Evolutionary conservation across 805 yeast species (phyloP), one percentile per base, ranked within the genome.

Genomic region (Candida methanosorbosa): DNA sequence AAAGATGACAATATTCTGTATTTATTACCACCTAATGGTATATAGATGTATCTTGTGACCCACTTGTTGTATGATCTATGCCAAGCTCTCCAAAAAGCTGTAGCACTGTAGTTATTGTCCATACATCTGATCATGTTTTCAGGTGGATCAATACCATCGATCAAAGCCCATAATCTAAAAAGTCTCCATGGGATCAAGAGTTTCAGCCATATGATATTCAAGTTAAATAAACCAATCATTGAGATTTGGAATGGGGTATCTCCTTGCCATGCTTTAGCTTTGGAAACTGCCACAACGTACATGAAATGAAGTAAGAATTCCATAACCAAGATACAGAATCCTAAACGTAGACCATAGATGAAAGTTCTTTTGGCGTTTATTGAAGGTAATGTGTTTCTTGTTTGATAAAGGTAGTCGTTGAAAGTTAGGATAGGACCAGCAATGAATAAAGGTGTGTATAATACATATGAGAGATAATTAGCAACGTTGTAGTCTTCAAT

Each of bases 1-100:
- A 90, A 60, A 9, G 88, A 77, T 41, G 90, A 87, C 32, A 82
- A 45, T 8, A 90, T 59, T 42, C 97, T 68, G 46, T 78, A 72
- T 8, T 59, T 63, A 0, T 82, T 68, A 0, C 97, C 96, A 9
- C 97, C 97, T 40, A 92, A 61, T 3, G 98, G 98, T 17, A 92
- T 69, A 48, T 92, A 92, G 27, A 92, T 72, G 56, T 92, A 92
- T 41, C 95, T 69, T 18, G 83, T 72, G 23, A 84, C 81, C 94
- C 96, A 92, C 45, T 81, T 72, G 59, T 90, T 88, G 62, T 67
- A 92, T 32, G 94, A 81, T 50, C 97, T 73, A 59, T 92, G 99
- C 99, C 99, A 92, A 4, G 95, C 94, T 52, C 97, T 72, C 99
- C 99, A 92, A 56, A 92, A 92, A n/a, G 92, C 86, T 41, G 85